Conservation (phyloP, 441 rosid genomes). For the Capsella rubella region DNA sequence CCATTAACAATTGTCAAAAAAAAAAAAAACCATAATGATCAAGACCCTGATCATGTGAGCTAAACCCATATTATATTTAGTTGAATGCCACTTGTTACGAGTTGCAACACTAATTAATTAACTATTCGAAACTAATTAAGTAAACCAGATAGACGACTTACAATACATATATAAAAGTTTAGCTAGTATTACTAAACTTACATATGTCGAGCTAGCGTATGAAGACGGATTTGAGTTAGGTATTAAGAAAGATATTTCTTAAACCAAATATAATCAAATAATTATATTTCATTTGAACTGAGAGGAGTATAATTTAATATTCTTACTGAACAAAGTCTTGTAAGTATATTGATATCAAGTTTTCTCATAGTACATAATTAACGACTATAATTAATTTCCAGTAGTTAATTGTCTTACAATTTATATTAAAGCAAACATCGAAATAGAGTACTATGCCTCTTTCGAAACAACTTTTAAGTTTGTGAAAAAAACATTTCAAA, state of each 20-base stretch:
- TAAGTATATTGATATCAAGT: background rate
- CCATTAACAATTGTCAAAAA: conserved; percentile 33
- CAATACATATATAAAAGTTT: background rate
- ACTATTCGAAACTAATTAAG: background rate
- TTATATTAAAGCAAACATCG: background rate
- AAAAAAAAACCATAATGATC: conserved; percentile 6
- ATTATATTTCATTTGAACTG: background rate
- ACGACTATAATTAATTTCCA: background rate
- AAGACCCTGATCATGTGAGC: conserved; percentile 33
- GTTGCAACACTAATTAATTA: background rate
- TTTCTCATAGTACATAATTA: background rate
- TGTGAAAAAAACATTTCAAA: background rate
- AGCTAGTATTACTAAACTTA: background rate
- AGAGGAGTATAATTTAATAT: background rate
- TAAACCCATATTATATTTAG: conserved; percentile 13
- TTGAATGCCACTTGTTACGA: conserved; percentile 20
- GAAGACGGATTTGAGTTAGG: background rate
- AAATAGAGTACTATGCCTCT: background rate
- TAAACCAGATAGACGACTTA: conserved; percentile 23
- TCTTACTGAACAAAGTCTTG: background rate
- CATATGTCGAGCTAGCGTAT: background rate
- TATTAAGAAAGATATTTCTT: background rate
- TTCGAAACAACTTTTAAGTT: background rate
- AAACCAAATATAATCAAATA: background rate
- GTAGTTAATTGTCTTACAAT: background rate